These are phyloP conservation scores for Lepraria neglecta DNA, from an alignment of 495 filamentous ascomycete species.

Conservation along the genomic window DNA sequence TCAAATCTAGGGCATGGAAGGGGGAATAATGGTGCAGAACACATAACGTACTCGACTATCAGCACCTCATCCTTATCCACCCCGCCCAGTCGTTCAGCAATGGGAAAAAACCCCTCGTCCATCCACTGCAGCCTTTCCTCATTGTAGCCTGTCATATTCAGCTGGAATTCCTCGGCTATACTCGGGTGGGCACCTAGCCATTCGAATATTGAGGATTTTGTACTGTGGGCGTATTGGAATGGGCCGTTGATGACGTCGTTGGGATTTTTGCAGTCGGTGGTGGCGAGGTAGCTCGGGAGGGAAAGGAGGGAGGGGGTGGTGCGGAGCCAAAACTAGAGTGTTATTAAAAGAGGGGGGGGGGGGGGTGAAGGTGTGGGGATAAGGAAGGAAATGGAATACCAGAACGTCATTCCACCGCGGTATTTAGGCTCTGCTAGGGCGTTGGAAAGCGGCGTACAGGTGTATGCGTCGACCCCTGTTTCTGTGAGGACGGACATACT, in stretches of 20 bases:
- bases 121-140: slow-evolving; percentile 42
- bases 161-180: slow-evolving; percentile 28
- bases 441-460: slow-evolving; percentile 32
- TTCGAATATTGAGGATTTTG: slow-evolving; percentile 24
- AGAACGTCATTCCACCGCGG: slow-evolving; percentile 17
- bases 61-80: too few species aligned
- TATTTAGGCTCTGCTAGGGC: slow-evolving; percentile 33
- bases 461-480: slow-evolving; percentile 34
- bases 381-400: slow-evolving; percentile 7
- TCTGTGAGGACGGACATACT: slow-evolving; percentile 37
- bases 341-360: too few species aligned
- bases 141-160: slow-evolving; percentile 41
- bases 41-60: too few species aligned
- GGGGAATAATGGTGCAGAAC: too few species aligned
- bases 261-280: slow-evolving; percentile 30
- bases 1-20: too few species aligned
- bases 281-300: slow-evolving; percentile 33
- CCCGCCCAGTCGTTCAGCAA: too few species aligned
- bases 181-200: slow-evolving; percentile 29
- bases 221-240: slow-evolving; percentile 33
- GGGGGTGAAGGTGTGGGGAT: neutral
- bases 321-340: slow-evolving; percentile 7
- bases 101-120: slow-evolving; percentile 43
- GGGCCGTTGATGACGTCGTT: slow-evolving; percentile 29
- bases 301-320: slow-evolving; percentile 31